A percentile compares a stretch with the other conserved stretches of the same genome.
These are phyloP conservation scores for Thalassiosira sp. DNA, from an alignment of 352 stramenopile species.

Conservation along the genomic window DNA sequence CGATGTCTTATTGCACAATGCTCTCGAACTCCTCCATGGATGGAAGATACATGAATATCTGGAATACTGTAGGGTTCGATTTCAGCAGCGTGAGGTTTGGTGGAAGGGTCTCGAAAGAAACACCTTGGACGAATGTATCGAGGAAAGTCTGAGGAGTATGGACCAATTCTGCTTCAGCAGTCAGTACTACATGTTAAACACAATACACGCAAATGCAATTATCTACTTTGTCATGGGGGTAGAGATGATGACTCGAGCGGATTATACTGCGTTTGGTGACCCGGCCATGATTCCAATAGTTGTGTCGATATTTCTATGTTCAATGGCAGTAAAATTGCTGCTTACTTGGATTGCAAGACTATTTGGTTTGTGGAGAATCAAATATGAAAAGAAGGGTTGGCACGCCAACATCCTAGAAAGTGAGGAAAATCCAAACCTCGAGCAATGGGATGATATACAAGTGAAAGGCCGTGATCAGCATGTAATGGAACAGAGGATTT, in stretches of 20 bases:
- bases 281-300: conserved; percentile 83
- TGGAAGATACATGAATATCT: conserved; percentile 99
- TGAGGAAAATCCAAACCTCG: conserved; percentile 88
- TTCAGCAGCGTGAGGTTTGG: conserved; percentile 92
- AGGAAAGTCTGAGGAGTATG: conserved; percentile 92
- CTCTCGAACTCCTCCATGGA: conserved; percentile 95
- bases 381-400: conserved; percentile 95
- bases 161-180: conserved; percentile 96
- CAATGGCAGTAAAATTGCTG: conserved; percentile 80
- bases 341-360: conserved; percentile 87
- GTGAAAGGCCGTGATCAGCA: conserved; percentile 92
- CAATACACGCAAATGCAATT: conserved; percentile 91
- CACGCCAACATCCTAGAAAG: conserved; percentile 88
- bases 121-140: conserved; percentile 95
- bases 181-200: conserved; percentile 97
- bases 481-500: conserved; percentile 96
- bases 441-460: conserved; percentile 91
- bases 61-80: conserved; percentile 93
- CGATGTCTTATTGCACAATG: conserved; percentile 94
- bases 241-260: conserved; percentile 92
- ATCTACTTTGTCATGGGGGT: conserved; percentile 94
- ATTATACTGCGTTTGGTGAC: conserved; percentile 96
- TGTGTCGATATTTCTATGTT: conserved; percentile 45
- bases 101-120: conserved; percentile 94
- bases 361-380: conserved; percentile 94